Evolutionary conservation across 2,329 filamentous ascomycete species (phyloP).

Genomic region (Didymella lethalis): DNA sequence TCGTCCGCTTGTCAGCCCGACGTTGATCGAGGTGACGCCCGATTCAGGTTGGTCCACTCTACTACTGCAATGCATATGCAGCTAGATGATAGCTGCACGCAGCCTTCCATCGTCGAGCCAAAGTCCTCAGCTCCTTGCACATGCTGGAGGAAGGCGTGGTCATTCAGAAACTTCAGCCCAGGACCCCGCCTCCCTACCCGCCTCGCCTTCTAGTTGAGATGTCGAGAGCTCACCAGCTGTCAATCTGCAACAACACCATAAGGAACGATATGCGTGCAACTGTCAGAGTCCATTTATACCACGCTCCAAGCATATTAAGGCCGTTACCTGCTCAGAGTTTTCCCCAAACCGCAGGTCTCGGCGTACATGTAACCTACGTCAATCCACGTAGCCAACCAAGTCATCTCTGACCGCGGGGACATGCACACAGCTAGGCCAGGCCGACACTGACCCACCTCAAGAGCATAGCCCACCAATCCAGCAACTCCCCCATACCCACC

Average conservation of each 20-base stretch:
- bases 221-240: slow-evolving; percentile 1
- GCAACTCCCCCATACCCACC: slow-evolving; percentile 28
- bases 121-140: slow-evolving; percentile 29
- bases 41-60: slow-evolving; percentile 35
- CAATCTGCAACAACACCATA: not conserved
- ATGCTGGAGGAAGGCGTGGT: slow-evolving; percentile 24
- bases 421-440: slow-evolving; percentile 36
- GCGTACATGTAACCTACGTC: slow-evolving; percentile 27
- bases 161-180: slow-evolving; percentile 31
- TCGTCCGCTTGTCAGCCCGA: slow-evolving; percentile 30
- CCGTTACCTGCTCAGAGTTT: not conserved
- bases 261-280: not conserved
- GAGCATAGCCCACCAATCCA: slow-evolving; percentile 37
- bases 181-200: slow-evolving; percentile 30
- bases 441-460: slow-evolving; percentile 34
- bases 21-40: slow-evolving; percentile 29
- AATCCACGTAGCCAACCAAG: slow-evolving; percentile 30
- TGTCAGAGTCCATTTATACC: not conserved
- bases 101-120: slow-evolving; percentile 41
- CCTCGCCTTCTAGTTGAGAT: slow-evolving; percentile 8
- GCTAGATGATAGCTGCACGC: slow-evolving; percentile 45
- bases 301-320: not conserved
- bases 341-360: slow-evolving; percentile 15
- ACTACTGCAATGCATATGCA: slow-evolving; percentile 48
- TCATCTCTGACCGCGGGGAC: slow-evolving; percentile 32